Conservation (phyloP, 2,329 filamentous ascomycete species). For the Emergomyces orientalis region DNA sequence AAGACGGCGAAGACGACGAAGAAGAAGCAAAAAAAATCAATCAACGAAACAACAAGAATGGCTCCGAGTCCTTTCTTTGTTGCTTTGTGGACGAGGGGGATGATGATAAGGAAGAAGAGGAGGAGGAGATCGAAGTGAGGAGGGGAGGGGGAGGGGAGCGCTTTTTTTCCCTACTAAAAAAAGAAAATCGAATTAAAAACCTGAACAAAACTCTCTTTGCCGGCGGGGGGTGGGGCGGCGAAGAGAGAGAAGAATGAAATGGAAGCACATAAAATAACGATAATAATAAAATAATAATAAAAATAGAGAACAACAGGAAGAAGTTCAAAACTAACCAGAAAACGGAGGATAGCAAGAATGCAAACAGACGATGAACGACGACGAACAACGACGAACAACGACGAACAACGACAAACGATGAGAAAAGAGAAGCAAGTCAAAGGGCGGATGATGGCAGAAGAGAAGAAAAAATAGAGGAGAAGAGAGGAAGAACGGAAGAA, state of each 20-base stretch:
- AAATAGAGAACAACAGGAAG: neutral
- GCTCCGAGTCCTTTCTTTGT: neutral
- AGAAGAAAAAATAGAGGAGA: neutral
- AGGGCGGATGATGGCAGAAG: neutral
- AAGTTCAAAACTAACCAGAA: neutral
- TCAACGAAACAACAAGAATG: neutral
- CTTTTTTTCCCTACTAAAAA: neutral
- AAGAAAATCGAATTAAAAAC: neutral
- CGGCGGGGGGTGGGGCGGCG: neutral
- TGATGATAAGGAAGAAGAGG: neutral
- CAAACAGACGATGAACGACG: neutral
- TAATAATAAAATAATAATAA: neutral
- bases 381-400: neutral
- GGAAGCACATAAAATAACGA: neutral
- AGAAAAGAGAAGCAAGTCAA: neutral
- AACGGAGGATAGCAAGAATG: neutral
- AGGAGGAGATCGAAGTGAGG: neutral
- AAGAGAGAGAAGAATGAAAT: neutral
- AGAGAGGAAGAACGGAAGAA: neutral
- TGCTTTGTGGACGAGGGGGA: neutral
- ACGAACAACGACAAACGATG: constrained; percentile 1
- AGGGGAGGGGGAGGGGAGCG: neutral
- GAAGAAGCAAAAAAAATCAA: neutral
- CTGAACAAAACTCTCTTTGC: neutral
- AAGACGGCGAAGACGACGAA: neutral